phyloP scores from a whole-genome alignment of 2,329 filamentous ascomycete genomes.

The Talaromyces rugulosus region DNA sequence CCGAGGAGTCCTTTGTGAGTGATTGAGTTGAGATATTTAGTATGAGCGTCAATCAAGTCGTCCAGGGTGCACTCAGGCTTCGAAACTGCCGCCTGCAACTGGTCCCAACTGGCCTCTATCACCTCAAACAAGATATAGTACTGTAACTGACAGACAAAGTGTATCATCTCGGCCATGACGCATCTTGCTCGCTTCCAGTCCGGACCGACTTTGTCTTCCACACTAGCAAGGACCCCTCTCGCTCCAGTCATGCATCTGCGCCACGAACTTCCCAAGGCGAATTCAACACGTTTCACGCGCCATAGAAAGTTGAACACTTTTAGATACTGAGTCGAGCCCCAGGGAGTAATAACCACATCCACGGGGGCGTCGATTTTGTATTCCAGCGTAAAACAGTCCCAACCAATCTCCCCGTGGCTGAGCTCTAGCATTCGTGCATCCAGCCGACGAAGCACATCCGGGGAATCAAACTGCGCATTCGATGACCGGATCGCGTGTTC shows the following conservation, averaged over 20 bases:
- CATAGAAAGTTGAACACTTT: constrained; percentile 99
- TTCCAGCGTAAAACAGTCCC: constrained; percentile 98
- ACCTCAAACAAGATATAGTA: constrained; percentile 99
- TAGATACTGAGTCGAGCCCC: constrained; percentile 91
- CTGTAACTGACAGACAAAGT: constrained; percentile 94
- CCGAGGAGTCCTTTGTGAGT: constrained; percentile 94
- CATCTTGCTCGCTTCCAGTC: constrained; percentile 91
- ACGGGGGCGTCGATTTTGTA: constrained; percentile 97
- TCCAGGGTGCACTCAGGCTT: constrained; percentile 89
- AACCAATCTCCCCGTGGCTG: constrained; percentile 93
- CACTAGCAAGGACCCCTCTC: constrained; percentile 78
- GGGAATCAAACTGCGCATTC: constrained; percentile 91
- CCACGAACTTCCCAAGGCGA: constrained; percentile 86
- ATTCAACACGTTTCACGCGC: constrained; percentile 97
- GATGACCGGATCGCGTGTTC: constrained; percentile 96
- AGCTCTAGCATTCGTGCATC: constrained; percentile 98
- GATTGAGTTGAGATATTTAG: constrained; percentile 84
- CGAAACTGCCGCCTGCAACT: constrained; percentile 75
- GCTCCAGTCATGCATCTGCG: constrained; percentile 93
- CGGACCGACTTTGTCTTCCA: constrained; percentile 66
- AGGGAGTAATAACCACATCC: constrained; percentile 94
- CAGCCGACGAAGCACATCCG: constrained; percentile 83
- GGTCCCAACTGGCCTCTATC: constrained; percentile 92
- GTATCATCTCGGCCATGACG: constrained; percentile 93
- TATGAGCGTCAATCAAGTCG: constrained; percentile 89